Evolutionary conservation across 2,329 filamentous ascomycete species (phyloP).

Genomic region (Bipolaris sorokiniana): DNA sequence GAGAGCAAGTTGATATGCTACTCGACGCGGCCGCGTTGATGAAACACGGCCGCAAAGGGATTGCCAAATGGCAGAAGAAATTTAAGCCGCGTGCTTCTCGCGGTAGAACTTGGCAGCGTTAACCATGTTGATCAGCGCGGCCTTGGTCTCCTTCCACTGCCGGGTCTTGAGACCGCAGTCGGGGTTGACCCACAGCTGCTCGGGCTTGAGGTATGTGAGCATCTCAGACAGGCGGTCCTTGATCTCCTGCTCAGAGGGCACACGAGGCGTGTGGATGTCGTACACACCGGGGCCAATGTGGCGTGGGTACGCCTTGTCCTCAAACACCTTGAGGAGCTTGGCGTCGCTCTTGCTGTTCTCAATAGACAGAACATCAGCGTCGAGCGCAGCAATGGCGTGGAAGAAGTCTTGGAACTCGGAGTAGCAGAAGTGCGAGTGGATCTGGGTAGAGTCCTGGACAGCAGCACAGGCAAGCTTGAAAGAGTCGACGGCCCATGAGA

Average conservation of each 20-base stretch:
- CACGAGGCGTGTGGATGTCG: conserved; percentile 99
- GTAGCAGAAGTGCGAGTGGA: conserved; percentile 99
- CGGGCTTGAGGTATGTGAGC: conserved; percentile 91
- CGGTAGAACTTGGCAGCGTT: conserved; percentile 98
- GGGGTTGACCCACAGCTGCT: conserved; percentile 99
- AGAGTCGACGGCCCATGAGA: conserved; percentile 95
- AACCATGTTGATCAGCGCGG: conserved; percentile 94
- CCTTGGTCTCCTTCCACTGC: conserved; percentile 98
- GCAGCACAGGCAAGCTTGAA: conserved; percentile 96
- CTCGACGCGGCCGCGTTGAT: conserved; percentile 41
- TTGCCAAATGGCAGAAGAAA: conserved; percentile 34
- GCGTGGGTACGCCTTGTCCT: conserved; percentile 94
- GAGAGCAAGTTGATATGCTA: conserved; percentile 49
- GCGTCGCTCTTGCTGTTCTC: conserved; percentile 99
- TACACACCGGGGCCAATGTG: conserved; percentile 99
- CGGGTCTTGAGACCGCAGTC: conserved; percentile 99
- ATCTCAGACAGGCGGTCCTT: conserved; percentile 97
- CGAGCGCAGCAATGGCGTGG: conserved; percentile 97
- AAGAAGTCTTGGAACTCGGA: conserved; percentile 99
- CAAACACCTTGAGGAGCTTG: conserved; percentile 98
- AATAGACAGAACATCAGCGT: conserved; percentile 97
- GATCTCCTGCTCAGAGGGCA: conserved; percentile 97
- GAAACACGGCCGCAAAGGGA: conserved; percentile 32
- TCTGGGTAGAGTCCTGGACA: conserved; percentile 95
- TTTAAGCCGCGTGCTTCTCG: conserved; percentile 75